A percentile compares a stretch with the other conserved stretches of the same genome.
Evolutionary conservation across 164 flowering plant genomes (phyloP).

Genomic region (Malania oleifera): DNA sequence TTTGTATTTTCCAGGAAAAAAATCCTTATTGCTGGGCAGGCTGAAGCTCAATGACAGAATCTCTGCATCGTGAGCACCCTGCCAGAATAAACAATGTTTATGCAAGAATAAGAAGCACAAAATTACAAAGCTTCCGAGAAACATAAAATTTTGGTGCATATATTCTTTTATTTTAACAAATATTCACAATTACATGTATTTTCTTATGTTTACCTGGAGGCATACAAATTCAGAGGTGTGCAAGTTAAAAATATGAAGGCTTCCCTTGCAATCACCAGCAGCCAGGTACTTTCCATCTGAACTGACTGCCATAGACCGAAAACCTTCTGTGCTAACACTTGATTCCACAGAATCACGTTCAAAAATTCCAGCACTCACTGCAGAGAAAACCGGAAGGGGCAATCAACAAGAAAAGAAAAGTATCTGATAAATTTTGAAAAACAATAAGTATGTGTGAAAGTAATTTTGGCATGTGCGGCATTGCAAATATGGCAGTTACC

Average conservation of each 20-base stretch:
- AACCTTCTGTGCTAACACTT: slow-evolving; percentile 35
- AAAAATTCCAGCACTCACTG: slow-evolving; percentile 61
- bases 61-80: slow-evolving; percentile 68
- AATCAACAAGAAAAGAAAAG: neutral
- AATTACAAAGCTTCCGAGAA: neutral
- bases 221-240: slow-evolving; percentile 50
- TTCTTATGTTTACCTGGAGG: slow-evolving; percentile 39
- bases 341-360: slow-evolving; percentile 47
- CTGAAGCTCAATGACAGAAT: slow-evolving; percentile 60
- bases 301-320: slow-evolving; percentile 65
- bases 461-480: neutral
- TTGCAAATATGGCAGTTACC: slow-evolving; percentile 26
- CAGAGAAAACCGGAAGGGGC: slow-evolving; percentile 3
- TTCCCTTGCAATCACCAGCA: slow-evolving; percentile 67
- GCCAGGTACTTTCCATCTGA: slow-evolving; percentile 66
- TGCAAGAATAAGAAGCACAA: neutral
- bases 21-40: slow-evolving; percentile 20
- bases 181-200: neutral
- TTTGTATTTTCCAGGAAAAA: slow-evolving; percentile 9
- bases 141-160: neutral
- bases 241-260: slow-evolving; percentile 56
- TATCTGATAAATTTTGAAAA: neutral
- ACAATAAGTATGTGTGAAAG: neutral
- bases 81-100: slow-evolving; percentile 15
- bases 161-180: neutral